phyloP scores from a whole-genome alignment of 2,329 filamentous ascomycete genomes.

The Fusarium xyrophilum region DNA sequence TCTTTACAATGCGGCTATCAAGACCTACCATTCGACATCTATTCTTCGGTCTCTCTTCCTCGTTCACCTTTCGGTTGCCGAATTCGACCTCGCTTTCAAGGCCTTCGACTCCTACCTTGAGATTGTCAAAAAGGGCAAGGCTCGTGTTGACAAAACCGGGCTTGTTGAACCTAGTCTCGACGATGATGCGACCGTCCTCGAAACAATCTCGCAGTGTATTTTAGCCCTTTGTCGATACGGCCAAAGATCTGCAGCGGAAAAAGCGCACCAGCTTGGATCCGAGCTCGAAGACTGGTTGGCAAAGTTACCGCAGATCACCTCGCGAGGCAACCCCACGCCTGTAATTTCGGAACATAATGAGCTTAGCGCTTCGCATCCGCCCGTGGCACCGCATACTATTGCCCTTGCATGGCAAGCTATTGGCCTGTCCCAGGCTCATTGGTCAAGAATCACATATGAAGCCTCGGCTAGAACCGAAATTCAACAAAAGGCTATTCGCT shows the following conservation, averaged over 20 bases:
- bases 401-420: constrained; percentile 82
- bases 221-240: constrained; percentile 84
- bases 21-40: constrained; percentile 93
- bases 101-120: constrained; percentile 92
- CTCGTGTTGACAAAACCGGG: constrained; percentile 79
- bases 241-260: constrained; percentile 75
- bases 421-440: constrained; percentile 84
- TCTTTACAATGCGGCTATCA: constrained; percentile 87
- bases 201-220: constrained; percentile 81
- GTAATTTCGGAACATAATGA: constrained; percentile 43
- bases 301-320: constrained; percentile 55
- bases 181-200: constrained; percentile 75
- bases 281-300: constrained; percentile 79
- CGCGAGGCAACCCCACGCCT: constrained; percentile 40
- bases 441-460: constrained; percentile 83
- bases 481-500: constrained; percentile 78
- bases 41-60: constrained; percentile 87
- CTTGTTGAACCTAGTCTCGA: constrained; percentile 76
- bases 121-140: constrained; percentile 84
- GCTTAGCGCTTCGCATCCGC: constrained; percentile 48
- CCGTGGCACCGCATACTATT: constrained; percentile 66
- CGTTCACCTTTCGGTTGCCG: constrained; percentile 84
- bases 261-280: constrained; percentile 72
- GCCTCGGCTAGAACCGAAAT: constrained; percentile 73
- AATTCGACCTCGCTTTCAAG: constrained; percentile 90